Evolutionary conservation across 129 eudicot species (phyloP).

Genomic region (Escallonia herrerae): DNA sequence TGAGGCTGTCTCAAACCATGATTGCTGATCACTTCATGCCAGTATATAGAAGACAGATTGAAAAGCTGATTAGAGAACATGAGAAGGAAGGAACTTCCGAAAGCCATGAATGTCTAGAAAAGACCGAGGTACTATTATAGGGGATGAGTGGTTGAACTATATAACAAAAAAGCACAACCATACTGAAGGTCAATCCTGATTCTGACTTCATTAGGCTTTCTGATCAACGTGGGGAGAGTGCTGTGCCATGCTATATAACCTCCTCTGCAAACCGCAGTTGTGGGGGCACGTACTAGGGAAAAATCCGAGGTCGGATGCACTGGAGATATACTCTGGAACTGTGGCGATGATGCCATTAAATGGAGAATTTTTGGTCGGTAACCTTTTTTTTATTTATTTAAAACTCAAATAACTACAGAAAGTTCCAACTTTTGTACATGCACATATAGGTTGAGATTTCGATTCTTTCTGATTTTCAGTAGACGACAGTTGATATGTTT

Average conservation of each 20-base stretch:
- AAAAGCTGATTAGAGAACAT: slow-evolving; percentile 58
- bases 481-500: not conserved
- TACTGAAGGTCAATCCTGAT: too few species aligned
- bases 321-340: not conserved
- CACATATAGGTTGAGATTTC: not conserved
- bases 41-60: slow-evolving; percentile 82
- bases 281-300: too few species aligned
- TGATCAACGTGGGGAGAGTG: too few species aligned
- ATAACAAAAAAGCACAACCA: too few species aligned
- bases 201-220: too few species aligned
- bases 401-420: not conserved
- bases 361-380: not conserved
- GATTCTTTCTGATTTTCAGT: too few species aligned
- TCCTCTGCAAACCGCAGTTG: too few species aligned
- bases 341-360: not conserved
- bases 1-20: slow-evolving; percentile 82
- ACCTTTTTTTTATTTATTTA: too few species aligned
- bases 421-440: not conserved
- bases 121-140: slow-evolving; percentile 23
- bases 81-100: slow-evolving; percentile 39
- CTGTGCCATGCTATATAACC: too few species aligned
- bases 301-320: not conserved
- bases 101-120: slow-evolving; percentile 14
- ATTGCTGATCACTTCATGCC: slow-evolving; percentile 95
- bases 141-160: not conserved